These are phyloP conservation scores for Rhizoclosmatium sp. DNA, from an alignment of 192 early-diverging fungal genomes.

Conservation along the genomic window DNA sequence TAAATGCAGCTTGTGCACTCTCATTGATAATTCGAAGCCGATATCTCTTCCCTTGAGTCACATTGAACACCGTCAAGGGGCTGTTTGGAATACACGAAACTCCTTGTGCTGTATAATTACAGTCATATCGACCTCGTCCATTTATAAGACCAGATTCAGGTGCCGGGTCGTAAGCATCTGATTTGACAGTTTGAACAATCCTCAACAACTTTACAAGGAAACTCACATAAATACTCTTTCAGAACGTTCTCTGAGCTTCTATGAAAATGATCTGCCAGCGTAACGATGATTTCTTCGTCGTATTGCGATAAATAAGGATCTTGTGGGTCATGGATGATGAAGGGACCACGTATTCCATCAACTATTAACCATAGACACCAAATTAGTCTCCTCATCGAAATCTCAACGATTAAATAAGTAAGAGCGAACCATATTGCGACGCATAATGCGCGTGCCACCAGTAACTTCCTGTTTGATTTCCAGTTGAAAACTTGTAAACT, in stretches of 20 bases:
- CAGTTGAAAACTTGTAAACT: constrained; percentile 70
- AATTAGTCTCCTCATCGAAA: background rate
- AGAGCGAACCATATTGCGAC: background rate
- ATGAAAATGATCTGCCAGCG: constrained; percentile 68
- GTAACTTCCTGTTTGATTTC: constrained; percentile 77
- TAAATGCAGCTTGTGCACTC: constrained; percentile 15
- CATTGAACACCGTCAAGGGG: background rate
- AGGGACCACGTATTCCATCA: constrained; percentile 76
- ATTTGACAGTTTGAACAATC: background rate
- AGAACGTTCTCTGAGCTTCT: constrained; percentile 53
- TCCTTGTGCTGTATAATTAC: background rate
- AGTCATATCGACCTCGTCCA: constrained; percentile 7
- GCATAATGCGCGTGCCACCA: constrained; percentile 63
- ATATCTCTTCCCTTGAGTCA: constrained; percentile 41
- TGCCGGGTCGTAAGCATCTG: constrained; percentile 60
- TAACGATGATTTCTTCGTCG: constrained; percentile 60
- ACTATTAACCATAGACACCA: background rate
- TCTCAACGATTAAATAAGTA: too few species aligned
- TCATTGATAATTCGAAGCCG: constrained; percentile 26
- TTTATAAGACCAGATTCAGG: constrained; percentile 74
- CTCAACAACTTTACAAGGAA: background rate
- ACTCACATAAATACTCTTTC: constrained; percentile 51
- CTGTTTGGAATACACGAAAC: background rate
- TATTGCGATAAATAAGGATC: constrained; percentile 60
- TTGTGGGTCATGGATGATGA: constrained; percentile 71